Conservation (phyloP, 768 basidiomycete species). For the Phylloporus arenicola region DNA sequence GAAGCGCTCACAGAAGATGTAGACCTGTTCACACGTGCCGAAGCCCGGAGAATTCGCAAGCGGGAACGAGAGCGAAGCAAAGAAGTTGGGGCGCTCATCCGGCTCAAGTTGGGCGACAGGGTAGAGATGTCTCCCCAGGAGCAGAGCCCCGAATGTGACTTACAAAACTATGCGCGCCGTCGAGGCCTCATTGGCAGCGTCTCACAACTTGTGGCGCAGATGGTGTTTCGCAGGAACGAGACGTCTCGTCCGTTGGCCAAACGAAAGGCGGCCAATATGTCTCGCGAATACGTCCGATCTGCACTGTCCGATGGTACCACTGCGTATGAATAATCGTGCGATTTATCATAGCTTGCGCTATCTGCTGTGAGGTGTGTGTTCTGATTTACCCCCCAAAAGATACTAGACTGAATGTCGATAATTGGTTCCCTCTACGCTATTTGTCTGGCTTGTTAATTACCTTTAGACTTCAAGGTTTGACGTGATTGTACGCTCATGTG, state of each 20-base stretch:
- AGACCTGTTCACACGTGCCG: conserved; percentile 36
- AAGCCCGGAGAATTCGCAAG: conserved; percentile 42
- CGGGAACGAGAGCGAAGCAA: conserved; percentile 49
- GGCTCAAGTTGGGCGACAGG: conserved; percentile 44
- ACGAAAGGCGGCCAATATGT: conserved; percentile 22
- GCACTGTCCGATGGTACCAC: conserved; percentile 23
- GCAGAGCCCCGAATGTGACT: conserved; percentile 20
- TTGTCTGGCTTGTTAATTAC: conserved; percentile 5
- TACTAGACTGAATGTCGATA: conserved; percentile 20
- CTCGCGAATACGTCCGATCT: conserved; percentile 25
- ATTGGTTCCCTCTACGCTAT: conserved; percentile 9
- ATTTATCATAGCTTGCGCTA: conserved; percentile 2
- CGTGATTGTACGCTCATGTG: conserved; percentile 25
- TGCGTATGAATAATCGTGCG: conserved; percentile 10
- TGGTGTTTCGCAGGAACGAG: conserved; percentile 42
- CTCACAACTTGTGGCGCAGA: conserved; percentile 42
- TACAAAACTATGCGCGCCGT: conserved; percentile 15
- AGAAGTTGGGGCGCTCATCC: conserved; percentile 52
- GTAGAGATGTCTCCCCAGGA: conserved; percentile 20
- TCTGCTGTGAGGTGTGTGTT: conserved; percentile 25
- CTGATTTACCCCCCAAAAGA: conserved; percentile 4
- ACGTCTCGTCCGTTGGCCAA: conserved; percentile 35
- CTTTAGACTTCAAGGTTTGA: conserved; percentile 13
- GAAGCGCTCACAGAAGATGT: conserved; percentile 33
- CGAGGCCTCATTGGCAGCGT: conserved; percentile 27